Conservation (phyloP, 164 flowering plant species). For the Santalum album region DNA sequence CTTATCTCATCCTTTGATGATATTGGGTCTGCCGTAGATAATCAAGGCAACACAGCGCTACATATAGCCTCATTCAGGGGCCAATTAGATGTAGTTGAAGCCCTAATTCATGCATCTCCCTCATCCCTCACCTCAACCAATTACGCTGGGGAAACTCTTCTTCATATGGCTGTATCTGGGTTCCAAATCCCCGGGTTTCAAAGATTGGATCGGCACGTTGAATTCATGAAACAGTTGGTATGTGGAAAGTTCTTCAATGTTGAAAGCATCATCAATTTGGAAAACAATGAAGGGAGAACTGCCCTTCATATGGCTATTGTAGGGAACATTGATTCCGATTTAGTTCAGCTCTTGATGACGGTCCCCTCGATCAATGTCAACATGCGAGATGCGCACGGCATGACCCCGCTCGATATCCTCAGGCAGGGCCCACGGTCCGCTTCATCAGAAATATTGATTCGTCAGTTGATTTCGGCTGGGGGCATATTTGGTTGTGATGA, state of each 20-base stretch:
- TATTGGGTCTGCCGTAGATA: slow-evolving; percentile 34
- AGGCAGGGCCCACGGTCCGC: slow-evolving; percentile 41
- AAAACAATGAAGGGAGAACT: slow-evolving; percentile 46
- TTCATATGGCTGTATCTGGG: slow-evolving; percentile 49
- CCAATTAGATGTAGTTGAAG: slow-evolving; percentile 39
- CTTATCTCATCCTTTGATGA: slow-evolving; percentile 31
- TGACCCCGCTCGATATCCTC: slow-evolving; percentile 63
- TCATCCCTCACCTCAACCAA: slow-evolving; percentile 28
- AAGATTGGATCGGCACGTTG: slow-evolving; percentile 45
- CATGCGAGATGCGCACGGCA: slow-evolving; percentile 32
- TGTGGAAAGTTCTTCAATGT: slow-evolving; percentile 19
- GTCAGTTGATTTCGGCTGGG: slow-evolving; percentile 54
- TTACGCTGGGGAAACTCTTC: slow-evolving; percentile 52
- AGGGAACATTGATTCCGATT: slow-evolving; percentile 42
- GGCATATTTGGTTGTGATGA: slow-evolving; percentile 43
- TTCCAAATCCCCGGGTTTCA: slow-evolving; percentile 43
- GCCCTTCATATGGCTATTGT: slow-evolving; percentile 57
- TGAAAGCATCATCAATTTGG: slow-evolving; percentile 38
- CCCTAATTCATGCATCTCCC: slow-evolving; percentile 41
- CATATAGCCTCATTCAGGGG: slow-evolving; percentile 56
- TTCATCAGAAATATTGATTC: slow-evolving; percentile 39
- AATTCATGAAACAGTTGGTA: slow-evolving; percentile 43
- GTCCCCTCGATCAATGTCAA: slow-evolving; percentile 38
- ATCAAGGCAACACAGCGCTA: slow-evolving; percentile 56
- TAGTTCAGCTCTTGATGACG: slow-evolving; percentile 46